Percentiles rank a stretch among this genome's conserved stretches.
Evolutionary conservation across 1,139 yeast species (phyloP).

Genomic region (Diutina neorugosa): DNA sequence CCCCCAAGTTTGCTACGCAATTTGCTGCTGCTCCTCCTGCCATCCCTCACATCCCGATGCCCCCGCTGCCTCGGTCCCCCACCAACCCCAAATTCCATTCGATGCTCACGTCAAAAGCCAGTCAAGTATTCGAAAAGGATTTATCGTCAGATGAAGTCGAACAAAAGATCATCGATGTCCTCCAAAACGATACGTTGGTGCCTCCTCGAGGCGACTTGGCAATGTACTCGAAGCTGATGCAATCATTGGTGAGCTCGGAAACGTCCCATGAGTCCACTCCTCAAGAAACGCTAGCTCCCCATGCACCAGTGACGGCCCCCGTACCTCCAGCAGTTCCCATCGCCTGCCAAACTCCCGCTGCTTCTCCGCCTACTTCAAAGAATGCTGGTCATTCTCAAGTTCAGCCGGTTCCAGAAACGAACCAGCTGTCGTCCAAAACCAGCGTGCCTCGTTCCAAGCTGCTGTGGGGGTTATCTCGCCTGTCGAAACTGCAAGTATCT

Average conservation of each 20-base stretch:
- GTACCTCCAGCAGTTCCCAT: background rate
- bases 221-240: conserved; percentile 3
- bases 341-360: background rate
- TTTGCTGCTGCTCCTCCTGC: background rate
- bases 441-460: background rate
- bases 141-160: background rate
- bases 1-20: background rate
- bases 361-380: background rate
- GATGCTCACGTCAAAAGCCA: background rate
- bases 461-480: background rate
- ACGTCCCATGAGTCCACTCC: background rate
- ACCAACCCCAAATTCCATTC: background rate
- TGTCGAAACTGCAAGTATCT: background rate
- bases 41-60: background rate
- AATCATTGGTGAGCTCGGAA: background rate
- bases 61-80: background rate
- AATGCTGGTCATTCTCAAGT: conserved; percentile 1
- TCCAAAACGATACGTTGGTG: background rate
- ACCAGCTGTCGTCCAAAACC: background rate
- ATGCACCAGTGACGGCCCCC: background rate
- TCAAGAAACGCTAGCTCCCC: background rate
- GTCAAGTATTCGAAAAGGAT: background rate
- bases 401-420: background rate
- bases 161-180: background rate
- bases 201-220: conserved; percentile 4